A percentile compares a stretch with the other conserved stretches of the same genome.
phyloP scores from a whole-genome alignment of 2,329 filamentous ascomycete species.

The Stagonosporopsis vannaccii region DNA sequence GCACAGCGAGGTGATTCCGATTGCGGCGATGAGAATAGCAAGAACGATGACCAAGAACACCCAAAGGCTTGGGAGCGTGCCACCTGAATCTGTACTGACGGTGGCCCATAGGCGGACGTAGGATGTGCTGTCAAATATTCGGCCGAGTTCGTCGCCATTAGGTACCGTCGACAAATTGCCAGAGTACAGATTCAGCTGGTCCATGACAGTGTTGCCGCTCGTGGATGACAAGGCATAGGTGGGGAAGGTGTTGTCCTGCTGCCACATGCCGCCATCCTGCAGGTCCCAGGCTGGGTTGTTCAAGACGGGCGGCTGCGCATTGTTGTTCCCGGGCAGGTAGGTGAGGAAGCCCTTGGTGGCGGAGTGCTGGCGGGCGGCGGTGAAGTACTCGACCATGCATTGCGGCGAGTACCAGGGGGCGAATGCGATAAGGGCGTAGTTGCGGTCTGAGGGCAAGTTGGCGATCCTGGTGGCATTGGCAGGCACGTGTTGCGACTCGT shows the following conservation, averaged over 20 bases:
- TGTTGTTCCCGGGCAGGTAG: conserved; percentile 58
- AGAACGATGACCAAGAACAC: conserved; percentile 75
- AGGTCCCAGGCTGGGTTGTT: conserved; percentile 74
- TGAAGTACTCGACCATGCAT: conserved; percentile 78
- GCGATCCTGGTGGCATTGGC: conserved; percentile 74
- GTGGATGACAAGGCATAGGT: conserved; percentile 80
- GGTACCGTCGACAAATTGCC: conserved; percentile 68
- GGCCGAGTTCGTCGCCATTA: conserved; percentile 47
- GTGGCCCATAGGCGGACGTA: conserved; percentile 61
- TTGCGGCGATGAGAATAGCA: conserved; percentile 72
- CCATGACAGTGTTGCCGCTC: conserved; percentile 72
- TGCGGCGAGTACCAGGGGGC: conserved; percentile 82
- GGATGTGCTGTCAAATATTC: conserved; percentile 50
- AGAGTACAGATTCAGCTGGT: conserved; percentile 77
- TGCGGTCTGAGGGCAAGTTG: conserved; percentile 68
- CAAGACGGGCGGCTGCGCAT: conserved; percentile 68
- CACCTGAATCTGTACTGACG: conserved; percentile 61
- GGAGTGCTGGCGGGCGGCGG: conserved; percentile 63
- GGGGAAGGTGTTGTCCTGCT: conserved; percentile 72
- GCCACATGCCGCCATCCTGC: conserved; percentile 75
- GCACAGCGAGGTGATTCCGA: conserved; percentile 69
- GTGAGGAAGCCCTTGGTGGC: conserved; percentile 65
- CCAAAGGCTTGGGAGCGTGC: conserved; percentile 77
- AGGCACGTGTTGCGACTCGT: conserved; percentile 72
- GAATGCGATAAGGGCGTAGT: conserved; percentile 79